These are phyloP conservation scores for Tulasnella sp. DNA, from an alignment of 768 basidiomycete species.

Conservation along the genomic window DNA sequence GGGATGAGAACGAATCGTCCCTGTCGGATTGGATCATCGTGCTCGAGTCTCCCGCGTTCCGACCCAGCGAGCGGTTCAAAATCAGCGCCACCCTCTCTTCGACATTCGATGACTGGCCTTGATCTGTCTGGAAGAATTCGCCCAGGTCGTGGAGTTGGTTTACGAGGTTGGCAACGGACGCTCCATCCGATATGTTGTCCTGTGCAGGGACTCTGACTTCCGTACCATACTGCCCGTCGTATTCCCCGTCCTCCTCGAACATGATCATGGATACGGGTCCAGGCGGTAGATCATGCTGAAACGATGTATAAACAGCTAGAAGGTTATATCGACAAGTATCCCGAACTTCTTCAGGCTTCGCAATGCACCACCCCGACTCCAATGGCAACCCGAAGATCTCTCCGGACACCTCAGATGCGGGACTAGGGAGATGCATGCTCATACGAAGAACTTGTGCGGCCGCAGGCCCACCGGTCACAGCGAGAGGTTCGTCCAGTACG, in stretches of 20 bases:
- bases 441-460: slow-evolving; percentile 84
- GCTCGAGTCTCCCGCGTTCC: not conserved
- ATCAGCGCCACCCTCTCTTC: slow-evolving; percentile 20
- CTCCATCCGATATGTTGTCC: slow-evolving; percentile 30
- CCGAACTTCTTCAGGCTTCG: slow-evolving; percentile 50
- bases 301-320: slow-evolving; percentile 77
- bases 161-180: slow-evolving; percentile 51
- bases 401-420: slow-evolving; percentile 40
- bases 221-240: not conserved
- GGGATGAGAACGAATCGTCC: not conserved
- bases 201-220: not conserved
- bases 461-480: slow-evolving; percentile 49
- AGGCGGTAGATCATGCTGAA: slow-evolving; percentile 36
- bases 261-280: slow-evolving; percentile 28
- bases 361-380: slow-evolving; percentile 80
- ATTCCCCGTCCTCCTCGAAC: slow-evolving; percentile 25
- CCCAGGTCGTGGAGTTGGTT: slow-evolving; percentile 30
- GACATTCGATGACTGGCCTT: slow-evolving; percentile 17
- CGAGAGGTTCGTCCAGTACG: slow-evolving; percentile 85
- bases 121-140: slow-evolving; percentile 31
- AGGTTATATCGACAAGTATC: slow-evolving; percentile 65
- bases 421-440: slow-evolving; percentile 56
- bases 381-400: slow-evolving; percentile 75
- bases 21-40: not conserved
- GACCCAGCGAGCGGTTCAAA: slow-evolving; percentile 21